Evolutionary conservation across 441 rosid genomes (phyloP), one percentile per base, ranked within the genome.

Genomic region (Arabidopsis lyrata): DNA sequence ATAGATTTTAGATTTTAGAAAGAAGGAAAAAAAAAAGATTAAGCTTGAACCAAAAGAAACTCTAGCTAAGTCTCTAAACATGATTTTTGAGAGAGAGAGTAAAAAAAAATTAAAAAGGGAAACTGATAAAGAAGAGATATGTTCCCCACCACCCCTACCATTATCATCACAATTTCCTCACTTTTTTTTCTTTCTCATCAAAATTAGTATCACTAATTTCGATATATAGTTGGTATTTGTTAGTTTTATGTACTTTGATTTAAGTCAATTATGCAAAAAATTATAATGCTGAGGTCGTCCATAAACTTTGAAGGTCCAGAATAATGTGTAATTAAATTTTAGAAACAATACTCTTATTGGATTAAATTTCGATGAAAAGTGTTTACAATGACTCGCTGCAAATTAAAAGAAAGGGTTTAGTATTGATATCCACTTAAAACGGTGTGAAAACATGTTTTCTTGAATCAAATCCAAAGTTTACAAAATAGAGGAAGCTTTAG

Each of bases 141-240:
- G 95, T 86, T 55, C 87, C 98, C 98, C 82, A 85, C 86, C 84
- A 66, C 64, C 83, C 86, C 92, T 84, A 86, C 94, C 90, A 62
- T 42, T 4, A 68, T 68, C 89, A 62, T 57, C 8, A 71, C 70
- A 82, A 81, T 87, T 80, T 80, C 77, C 82, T 81, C 81, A 65
- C 76, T 47, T 68, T 66, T 38, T 63, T 61, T 11, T 36, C 54
- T 78, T 75, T 70, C 68, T 77, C 75, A 64, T 70, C 72, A 31
- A 8, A 50, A n/a, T n/a, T n/a, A 59, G 2, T 36, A 13, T 13
- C 57, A 24, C 54, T 48, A 1, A 24, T 13, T 22, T 5, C 35
- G 16, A 53, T 13, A 2, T 3, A 27, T 53, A 53, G 6, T 6
- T 55, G 8, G 8, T 29, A 54, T 54, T 29, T 13, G 36, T 54